Evolutionary conservation across 2,329 filamentous ascomycete species (phyloP).

Genomic region (Alternaria sp.): DNA sequence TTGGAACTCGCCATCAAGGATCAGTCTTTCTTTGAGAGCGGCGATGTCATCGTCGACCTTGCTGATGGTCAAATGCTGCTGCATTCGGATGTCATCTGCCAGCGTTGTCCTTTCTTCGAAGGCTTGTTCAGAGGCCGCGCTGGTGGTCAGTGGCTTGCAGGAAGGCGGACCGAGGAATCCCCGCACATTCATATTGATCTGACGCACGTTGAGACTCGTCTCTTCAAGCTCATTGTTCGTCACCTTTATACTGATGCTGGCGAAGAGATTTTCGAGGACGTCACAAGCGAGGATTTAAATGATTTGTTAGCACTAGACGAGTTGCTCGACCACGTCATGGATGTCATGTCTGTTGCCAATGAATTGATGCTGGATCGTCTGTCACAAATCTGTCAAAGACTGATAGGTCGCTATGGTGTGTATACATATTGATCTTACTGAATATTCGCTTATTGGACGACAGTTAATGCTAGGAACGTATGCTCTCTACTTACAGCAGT

Average conservation of each 20-base stretch:
- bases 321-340: conserved; percentile 87
- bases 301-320: conserved; percentile 69
- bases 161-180: conserved; percentile 64
- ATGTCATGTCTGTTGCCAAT: conserved; percentile 88
- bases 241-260: conserved; percentile 87
- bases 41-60: conserved; percentile 81
- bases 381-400: conserved; percentile 85
- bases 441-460: conserved; percentile 14
- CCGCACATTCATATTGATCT: conserved; percentile 76
- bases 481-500: conserved; percentile 85
- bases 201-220: conserved; percentile 75
- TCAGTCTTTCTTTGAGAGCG: conserved; percentile 75
- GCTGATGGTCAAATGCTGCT: conserved; percentile 73
- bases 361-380: conserved; percentile 94
- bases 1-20: conserved; percentile 75
- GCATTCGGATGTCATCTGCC: conserved; percentile 81
- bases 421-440: conserved; percentile 31
- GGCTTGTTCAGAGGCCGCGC: conserved; percentile 90
- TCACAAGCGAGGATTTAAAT: conserved; percentile 67
- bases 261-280: conserved; percentile 79
- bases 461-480: conserved; percentile 71
- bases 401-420: conserved; percentile 79
- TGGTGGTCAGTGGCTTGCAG: conserved; percentile 81
- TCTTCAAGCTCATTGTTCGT: conserved; percentile 80
- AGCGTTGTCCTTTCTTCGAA: conserved; percentile 90